A percentile compares a stretch with the other conserved stretches of the same genome.
These are phyloP conservation scores for Kurtzmaniella quercitrusa DNA, from an alignment of 1,139 yeast genomes.

Conservation along the genomic window DNA sequence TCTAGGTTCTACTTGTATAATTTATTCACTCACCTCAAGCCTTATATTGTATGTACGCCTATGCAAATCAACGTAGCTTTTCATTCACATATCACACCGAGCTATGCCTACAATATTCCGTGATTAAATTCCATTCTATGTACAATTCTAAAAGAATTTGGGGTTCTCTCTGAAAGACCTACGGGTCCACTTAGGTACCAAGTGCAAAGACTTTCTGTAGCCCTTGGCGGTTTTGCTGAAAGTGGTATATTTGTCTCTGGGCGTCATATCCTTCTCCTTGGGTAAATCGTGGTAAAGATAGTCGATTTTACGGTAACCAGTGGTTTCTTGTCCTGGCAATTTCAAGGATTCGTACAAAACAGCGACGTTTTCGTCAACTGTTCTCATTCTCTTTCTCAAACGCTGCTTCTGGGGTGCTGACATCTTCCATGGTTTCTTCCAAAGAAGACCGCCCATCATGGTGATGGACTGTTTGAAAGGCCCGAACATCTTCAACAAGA, in stretches of 20 bases:
- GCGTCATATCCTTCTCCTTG: slow-evolving; percentile 72
- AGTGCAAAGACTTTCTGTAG: slow-evolving; percentile 86
- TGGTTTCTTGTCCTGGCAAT: slow-evolving; percentile 28
- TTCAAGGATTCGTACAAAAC: slow-evolving; percentile 61
- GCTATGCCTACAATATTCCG: neutral
- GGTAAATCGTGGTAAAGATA: slow-evolving; percentile 59
- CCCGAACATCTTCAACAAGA: slow-evolving; percentile 59
- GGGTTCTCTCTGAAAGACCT: slow-evolving; percentile 79
- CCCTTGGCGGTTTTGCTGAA: slow-evolving; percentile 70
- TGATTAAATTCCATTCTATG: slow-evolving; percentile 1
- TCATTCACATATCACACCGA: no score
- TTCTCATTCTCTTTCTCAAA: slow-evolving; percentile 74
- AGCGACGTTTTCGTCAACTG: slow-evolving; percentile 76
- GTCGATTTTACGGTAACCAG: slow-evolving; percentile 51
- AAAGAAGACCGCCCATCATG: slow-evolving; percentile 75
- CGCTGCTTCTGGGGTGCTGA: slow-evolving; percentile 78
- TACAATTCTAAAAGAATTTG: slow-evolving; percentile 50
- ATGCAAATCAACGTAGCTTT: no score
- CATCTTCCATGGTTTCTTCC: slow-evolving; percentile 70
- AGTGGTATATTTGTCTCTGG: slow-evolving; percentile 83
- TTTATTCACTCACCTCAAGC: no score
- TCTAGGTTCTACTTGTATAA: no score
- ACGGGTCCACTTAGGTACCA: slow-evolving; percentile 88
- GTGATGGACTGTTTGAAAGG: slow-evolving; percentile 67
- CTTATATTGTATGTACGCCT: no score